These are phyloP conservation scores for Diaporthe amygdali DNA, from an alignment of 2,329 filamentous ascomycete species.

Conservation along the genomic window DNA sequence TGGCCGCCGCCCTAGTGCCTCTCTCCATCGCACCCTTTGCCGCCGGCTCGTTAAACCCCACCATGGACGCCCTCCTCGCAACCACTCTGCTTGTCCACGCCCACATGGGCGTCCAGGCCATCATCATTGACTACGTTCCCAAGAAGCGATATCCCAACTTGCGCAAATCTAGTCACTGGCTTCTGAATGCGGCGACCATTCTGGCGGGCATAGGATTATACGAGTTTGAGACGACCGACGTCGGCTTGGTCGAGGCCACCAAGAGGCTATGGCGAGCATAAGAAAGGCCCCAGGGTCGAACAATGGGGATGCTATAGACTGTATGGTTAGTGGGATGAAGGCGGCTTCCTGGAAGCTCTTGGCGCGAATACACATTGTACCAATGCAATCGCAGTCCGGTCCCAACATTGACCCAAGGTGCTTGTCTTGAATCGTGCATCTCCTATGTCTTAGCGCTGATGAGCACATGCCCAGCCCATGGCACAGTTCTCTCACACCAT, in stretches of 20 bases:
- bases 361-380: neutral
- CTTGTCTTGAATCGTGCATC: neutral
- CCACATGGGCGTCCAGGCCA: constrained; percentile 91
- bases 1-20: constrained; percentile 83
- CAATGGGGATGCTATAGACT: neutral
- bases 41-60: constrained; percentile 87
- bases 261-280: constrained; percentile 89
- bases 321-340: neutral
- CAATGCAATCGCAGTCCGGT: neutral
- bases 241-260: constrained; percentile 88
- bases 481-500: too few species aligned
- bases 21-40: constrained; percentile 91
- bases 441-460: neutral
- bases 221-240: constrained; percentile 98
- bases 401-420: neutral
- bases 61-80: constrained; percentile 85
- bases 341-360: neutral
- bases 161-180: constrained; percentile 75
- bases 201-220: constrained; percentile 88
- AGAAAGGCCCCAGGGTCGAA: neutral
- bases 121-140: constrained; percentile 92
- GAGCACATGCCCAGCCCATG: neutral
- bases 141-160: constrained; percentile 69
- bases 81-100: constrained; percentile 86
- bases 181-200: constrained; percentile 78